Evolutionary conservation across 257 asterid species (phyloP), one percentile per base, ranked within the genome.

Genomic region (Plantago ovata): DNA sequence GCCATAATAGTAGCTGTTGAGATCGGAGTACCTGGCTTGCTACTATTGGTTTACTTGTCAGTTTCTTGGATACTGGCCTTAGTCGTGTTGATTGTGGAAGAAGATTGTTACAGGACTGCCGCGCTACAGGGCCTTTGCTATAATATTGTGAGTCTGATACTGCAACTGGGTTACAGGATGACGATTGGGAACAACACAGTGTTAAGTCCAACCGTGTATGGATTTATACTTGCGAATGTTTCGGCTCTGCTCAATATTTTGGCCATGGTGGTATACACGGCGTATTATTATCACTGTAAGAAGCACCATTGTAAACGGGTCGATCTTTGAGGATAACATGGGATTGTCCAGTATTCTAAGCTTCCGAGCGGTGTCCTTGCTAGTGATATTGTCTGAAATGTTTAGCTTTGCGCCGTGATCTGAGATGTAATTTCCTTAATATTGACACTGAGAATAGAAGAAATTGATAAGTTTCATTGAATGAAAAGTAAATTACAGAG

Each of bases 271-370:
- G 69, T 32, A 10, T 70, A 75, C 58, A 82, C 81, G 0, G 67
- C 72, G 62, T 46, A 77, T 0, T 85, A 82, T 39, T 69, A 79
- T 45, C 62, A 66, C 33, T 82, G 82, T 43, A 77, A 66, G 76
- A 67, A 71, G 79, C 63, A 39, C 9, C 76, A 50, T 53, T 82
- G 81, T 15, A 79, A 75, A 52, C 75, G 63, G 61, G 32, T n/a
- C n/a, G n/a, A n/a, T n/a, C n/a, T n/a, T 64, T 24, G 71, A 62
- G 20, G 13, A 22, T 33, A 40, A n/a, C 38, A 63, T 60, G 77
- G 63, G 1, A 22, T 15, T 53, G 13, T 62, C 4, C 24, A 50
- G 24, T 69, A 68, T 33, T 19, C 63, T 42, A 72, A 69, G 61
- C 7, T 71, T 39, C 32, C 62, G 5, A 20, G 45, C 16, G 12